phyloP scores from a whole-genome alignment of 352 stramenopile genomes.

The Pythium biforme region DNA sequence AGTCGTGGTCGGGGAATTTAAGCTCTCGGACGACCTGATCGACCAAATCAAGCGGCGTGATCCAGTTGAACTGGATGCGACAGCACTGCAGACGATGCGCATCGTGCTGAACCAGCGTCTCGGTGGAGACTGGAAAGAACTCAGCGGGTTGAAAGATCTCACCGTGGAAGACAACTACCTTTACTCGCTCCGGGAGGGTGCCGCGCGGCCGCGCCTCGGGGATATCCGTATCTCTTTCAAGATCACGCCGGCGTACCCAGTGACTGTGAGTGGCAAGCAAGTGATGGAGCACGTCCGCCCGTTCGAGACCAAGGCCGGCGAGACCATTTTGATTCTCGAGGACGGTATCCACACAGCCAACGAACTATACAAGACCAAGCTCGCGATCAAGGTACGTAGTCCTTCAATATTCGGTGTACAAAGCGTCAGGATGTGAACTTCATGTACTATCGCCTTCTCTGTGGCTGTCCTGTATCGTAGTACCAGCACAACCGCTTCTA shows the following conservation, averaged over 20 bases:
- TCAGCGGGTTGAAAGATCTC: constrained; percentile 48
- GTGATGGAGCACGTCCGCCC: constrained; percentile 35
- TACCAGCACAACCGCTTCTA: constrained; percentile 64
- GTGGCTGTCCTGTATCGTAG: too few species aligned
- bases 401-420: not conserved
- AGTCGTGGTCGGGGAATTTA: constrained; percentile 64
- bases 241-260: constrained; percentile 61
- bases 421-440: too few species aligned
- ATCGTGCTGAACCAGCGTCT: constrained; percentile 55
- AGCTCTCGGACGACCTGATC: constrained; percentile 50
- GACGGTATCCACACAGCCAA: constrained; percentile 49
- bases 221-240: constrained; percentile 67
- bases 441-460: too few species aligned
- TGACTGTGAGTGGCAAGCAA: constrained; percentile 64
- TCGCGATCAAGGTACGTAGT: constrained; percentile 38
- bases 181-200: constrained; percentile 31
- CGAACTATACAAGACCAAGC: constrained; percentile 53
- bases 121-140: constrained; percentile 36
- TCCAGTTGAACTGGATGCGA: constrained; percentile 40
- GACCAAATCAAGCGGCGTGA: constrained; percentile 69
- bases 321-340: constrained; percentile 57
- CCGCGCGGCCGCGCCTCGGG: constrained; percentile 30
- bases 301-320: constrained; percentile 40
- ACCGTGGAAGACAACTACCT: constrained; percentile 59
- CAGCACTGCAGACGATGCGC: constrained; percentile 49